Evolutionary conservation across 768 basidiomycete genomes (phyloP).

Genomic region (Astraeus odoratus): DNA sequence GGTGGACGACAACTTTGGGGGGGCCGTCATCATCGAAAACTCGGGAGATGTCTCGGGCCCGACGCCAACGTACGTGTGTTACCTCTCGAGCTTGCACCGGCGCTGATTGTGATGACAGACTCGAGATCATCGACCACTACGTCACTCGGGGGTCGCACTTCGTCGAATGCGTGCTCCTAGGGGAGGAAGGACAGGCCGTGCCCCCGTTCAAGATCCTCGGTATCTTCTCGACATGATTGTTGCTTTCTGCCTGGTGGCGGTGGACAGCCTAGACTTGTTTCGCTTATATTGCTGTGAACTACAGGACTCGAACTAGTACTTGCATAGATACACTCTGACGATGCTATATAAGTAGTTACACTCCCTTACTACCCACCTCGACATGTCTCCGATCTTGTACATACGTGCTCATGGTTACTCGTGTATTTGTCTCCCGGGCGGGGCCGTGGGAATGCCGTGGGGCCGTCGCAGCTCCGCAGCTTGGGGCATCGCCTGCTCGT

Average conservation of each 20-base stretch:
- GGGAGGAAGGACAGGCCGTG: constrained; percentile 78
- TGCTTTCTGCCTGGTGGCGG: too few species aligned
- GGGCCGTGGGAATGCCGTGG: neutral
- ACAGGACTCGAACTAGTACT: too few species aligned
- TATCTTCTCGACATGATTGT: constrained; percentile 70
- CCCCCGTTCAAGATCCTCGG: constrained; percentile 88
- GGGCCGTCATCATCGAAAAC: constrained; percentile 74
- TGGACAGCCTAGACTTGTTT: too few species aligned
- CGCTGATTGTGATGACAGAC: constrained; percentile 38
- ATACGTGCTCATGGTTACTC: too few species aligned
- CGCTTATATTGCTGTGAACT: too few species aligned
- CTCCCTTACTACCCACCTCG: too few species aligned
- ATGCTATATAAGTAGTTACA: too few species aligned
- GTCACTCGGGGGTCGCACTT: constrained; percentile 89
- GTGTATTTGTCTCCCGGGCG: too few species aligned
- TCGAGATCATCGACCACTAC: constrained; percentile 79
- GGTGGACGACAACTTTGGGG: constrained; percentile 93
- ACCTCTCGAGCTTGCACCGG: constrained; percentile 4
- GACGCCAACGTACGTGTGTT: constrained; percentile 55
- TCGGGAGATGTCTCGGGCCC: constrained; percentile 56
- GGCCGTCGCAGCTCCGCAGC: too few species aligned
- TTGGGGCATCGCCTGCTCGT: too few species aligned
- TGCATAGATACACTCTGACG: too few species aligned
- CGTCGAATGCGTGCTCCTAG: constrained; percentile 83
- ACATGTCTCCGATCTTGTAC: too few species aligned